phyloP scores from a whole-genome alignment of 2,329 filamentous ascomycete species.

The Chaetomium sp. region DNA sequence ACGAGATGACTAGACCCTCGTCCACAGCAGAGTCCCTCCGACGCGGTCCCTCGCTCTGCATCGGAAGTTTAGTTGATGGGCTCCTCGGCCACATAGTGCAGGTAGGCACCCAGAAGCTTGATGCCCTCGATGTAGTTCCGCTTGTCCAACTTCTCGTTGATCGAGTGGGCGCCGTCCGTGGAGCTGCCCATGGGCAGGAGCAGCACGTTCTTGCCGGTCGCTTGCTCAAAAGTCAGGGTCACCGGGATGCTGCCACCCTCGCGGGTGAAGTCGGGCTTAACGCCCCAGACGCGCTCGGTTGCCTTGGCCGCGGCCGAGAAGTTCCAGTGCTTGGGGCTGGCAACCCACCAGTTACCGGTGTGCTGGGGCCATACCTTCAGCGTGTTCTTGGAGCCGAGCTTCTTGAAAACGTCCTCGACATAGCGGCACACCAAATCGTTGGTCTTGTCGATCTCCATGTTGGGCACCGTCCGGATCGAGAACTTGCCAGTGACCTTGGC shows the following conservation, averaged over 20 bases:
- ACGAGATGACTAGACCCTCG: background rate
- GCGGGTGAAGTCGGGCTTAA: slow-evolving; percentile 90
- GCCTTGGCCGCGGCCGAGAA: slow-evolving; percentile 93
- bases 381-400: slow-evolving; percentile 89
- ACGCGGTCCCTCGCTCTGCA: background rate
- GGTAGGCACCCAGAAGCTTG: slow-evolving; percentile 90
- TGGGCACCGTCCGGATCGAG: slow-evolving; percentile 92
- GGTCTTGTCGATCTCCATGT: slow-evolving; percentile 93
- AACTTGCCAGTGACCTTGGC: slow-evolving; percentile 98
- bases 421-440: slow-evolving; percentile 83
- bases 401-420: slow-evolving; percentile 80
- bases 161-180: slow-evolving; percentile 93
- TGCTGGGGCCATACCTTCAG: slow-evolving; percentile 81
- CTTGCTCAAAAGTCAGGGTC: slow-evolving; percentile 95
- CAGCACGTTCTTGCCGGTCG: slow-evolving; percentile 95
- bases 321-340: slow-evolving; percentile 98
- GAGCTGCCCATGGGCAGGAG: slow-evolving; percentile 96
- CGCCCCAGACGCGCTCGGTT: slow-evolving; percentile 91
- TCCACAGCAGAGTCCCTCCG: background rate
- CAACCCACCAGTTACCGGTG: slow-evolving; percentile 98
- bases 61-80: slow-evolving; percentile 48
- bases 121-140: slow-evolving; percentile 98
- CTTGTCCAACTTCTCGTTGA: slow-evolving; percentile 98
- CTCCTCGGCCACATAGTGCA: slow-evolving; percentile 96
- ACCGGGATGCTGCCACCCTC: slow-evolving; percentile 98